Evolutionary conservation across 2,329 filamentous ascomycete genomes (phyloP).

Genomic region (Alternaria gansuensis): DNA sequence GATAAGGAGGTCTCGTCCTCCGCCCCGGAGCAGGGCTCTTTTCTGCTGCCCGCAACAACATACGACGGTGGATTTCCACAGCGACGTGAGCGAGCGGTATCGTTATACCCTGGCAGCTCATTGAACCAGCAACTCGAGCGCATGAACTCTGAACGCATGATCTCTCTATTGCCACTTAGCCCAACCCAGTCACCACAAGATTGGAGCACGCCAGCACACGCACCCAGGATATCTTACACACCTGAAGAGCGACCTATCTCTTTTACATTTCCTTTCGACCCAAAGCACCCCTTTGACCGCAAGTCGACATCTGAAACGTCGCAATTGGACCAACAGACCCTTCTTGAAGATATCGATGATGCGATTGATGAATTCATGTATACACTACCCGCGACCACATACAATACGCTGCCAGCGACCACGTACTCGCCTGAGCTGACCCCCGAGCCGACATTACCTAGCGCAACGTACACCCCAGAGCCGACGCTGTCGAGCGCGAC

Average conservation of each 20-base stretch:
- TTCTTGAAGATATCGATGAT: conserved; percentile 38
- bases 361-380: conserved; percentile 40
- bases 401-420: conserved; percentile 25
- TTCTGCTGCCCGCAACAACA: conserved; percentile 36
- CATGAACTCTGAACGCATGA: conserved; percentile 8
- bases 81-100: conserved; percentile 23
- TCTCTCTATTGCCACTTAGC: conserved; percentile 20
- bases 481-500: conserved; percentile 20
- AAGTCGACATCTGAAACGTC: conserved; percentile 19
- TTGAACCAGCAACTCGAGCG: conserved; percentile 5
- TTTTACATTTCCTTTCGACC: conserved; percentile 29
- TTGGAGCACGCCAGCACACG: background rate
- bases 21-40: conserved; percentile 26
- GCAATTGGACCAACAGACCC: conserved; percentile 23
- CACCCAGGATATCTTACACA: conserved; percentile 24
- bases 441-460: conserved; percentile 12
- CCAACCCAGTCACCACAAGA: conserved; percentile 12
- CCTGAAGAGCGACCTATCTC: conserved; percentile 29
- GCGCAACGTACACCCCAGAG: conserved; percentile 20
- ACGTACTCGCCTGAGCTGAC: conserved; percentile 20
- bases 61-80: conserved; percentile 29
- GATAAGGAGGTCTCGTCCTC: conserved; percentile 23
- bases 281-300: conserved; percentile 27
- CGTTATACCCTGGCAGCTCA: conserved; percentile 20
- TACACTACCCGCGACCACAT: conserved; percentile 27